Evolutionary conservation across 768 basidiomycete genomes (phyloP).

Genomic region (Tricholoma flavovirens): DNA sequence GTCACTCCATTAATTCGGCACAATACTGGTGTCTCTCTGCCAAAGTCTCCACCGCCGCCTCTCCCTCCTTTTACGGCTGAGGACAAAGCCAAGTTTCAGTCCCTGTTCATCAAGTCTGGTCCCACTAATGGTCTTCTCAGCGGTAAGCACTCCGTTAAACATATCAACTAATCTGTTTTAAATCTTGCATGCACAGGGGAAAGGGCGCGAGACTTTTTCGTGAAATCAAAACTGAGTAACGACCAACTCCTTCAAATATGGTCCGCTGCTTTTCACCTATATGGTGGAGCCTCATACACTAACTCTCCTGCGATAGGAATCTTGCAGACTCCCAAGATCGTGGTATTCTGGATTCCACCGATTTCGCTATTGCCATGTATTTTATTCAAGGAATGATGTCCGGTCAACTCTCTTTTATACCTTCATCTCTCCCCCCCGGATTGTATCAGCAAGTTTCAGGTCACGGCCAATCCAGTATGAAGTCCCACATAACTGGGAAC

Average conservation of each 20-base stretch:
- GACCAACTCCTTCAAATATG: slow-evolving; percentile 92
- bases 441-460: slow-evolving; percentile 80
- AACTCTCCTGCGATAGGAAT: slow-evolving; percentile 47
- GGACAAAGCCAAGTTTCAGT: slow-evolving; percentile 81
- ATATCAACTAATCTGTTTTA: neutral
- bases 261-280: slow-evolving; percentile 35
- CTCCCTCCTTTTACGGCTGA: slow-evolving; percentile 69
- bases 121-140: slow-evolving; percentile 73
- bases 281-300: slow-evolving; percentile 1
- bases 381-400: slow-evolving; percentile 93
- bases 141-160: slow-evolving; percentile 41
- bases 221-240: slow-evolving; percentile 83
- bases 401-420: slow-evolving; percentile 63
- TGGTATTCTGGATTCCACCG: slow-evolving; percentile 80
- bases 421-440: slow-evolving; percentile 70
- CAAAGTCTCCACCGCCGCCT: slow-evolving; percentile 55
- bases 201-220: slow-evolving; percentile 84
- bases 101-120: slow-evolving; percentile 66
- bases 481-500: slow-evolving; percentile 55
- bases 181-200: slow-evolving; percentile 45
- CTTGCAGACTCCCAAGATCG: slow-evolving; percentile 94
- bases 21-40: slow-evolving; percentile 50
- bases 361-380: slow-evolving; percentile 96
- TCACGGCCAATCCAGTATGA: slow-evolving; percentile 27
- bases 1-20: slow-evolving; percentile 52